Conservation (phyloP, 768 basidiomycete species). For the Rhizopogon vulgaris region DNA sequence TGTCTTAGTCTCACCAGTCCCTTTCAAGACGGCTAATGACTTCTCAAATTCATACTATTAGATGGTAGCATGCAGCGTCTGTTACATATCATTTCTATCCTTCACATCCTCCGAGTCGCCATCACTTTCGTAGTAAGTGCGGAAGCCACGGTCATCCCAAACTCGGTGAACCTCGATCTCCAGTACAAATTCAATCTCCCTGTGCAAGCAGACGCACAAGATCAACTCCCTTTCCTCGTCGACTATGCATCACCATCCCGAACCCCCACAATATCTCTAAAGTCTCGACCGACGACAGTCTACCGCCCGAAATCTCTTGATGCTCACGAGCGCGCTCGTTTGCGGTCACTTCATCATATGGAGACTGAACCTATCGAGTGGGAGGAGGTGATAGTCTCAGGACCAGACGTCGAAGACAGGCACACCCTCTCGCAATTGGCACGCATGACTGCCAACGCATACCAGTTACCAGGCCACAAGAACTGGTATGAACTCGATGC, state of each 20-base stretch:
- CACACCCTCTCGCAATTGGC: constrained; percentile 81
- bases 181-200: not conserved
- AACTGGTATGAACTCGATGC: constrained; percentile 81
- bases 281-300: constrained; percentile 42
- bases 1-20: not conserved
- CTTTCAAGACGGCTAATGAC: not conserved
- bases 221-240: constrained; percentile 3
- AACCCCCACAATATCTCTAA: constrained; percentile 25
- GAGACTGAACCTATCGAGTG: constrained; percentile 57
- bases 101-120: not conserved
- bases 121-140: not conserved
- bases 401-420: constrained; percentile 72
- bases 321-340: constrained; percentile 46
- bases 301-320: constrained; percentile 52
- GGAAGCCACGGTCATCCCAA: not conserved
- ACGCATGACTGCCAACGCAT: constrained; percentile 86
- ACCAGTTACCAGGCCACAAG: constrained; percentile 59
- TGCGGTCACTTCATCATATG: constrained; percentile 39
- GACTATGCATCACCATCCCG: constrained; percentile 4
- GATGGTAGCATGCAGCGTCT: not conserved
- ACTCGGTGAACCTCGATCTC: not conserved
- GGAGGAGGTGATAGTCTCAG: constrained; percentile 60
- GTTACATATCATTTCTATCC: not conserved
- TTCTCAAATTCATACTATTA: not conserved
- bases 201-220: not conserved